Base-by-base conservation (phyloP, 306 rosid genomes). In the Cucurbita moschata region DNA sequence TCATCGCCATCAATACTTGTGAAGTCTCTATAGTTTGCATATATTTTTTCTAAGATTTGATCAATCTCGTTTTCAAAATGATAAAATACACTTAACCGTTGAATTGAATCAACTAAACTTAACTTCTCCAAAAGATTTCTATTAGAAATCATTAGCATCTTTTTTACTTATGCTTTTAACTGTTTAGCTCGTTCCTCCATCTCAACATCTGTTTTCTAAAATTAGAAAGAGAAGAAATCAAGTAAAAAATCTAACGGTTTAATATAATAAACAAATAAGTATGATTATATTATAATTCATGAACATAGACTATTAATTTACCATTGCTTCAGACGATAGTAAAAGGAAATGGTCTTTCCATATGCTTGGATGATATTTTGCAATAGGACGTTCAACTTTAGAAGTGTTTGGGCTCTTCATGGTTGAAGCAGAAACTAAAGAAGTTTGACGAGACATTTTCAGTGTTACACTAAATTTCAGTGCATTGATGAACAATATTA, bases 11-110 rank as follows among this genome's bases (percentile, higher is more conserved):
- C 58, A 26, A 26, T 26, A 26, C 26, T 26, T 26, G 26, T 26
- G 26, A 26, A 26, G 2, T 26, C 2, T 26, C 26, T 26, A 26
- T 26, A 26, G 26, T 26, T 26, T 26, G 26, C 26, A 11, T 74
- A 57, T 53, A 81, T 54, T 0, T 76, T 56, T 10, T 73, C 8
- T 19, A 82, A 26, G 8, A 75, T 5, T 58, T 13, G 18, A 1
- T 72, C 50, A 0, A 80, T 83, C 55, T 86, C 89, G 7, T 9
- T 3, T 30, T 84, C 85, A 47, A 86, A 86, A 75, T 86, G 87
- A 50, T 85, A 77, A 2, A 79, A 78, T 21, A 72, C 26, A 19
- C 77, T 82, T 1, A 50, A n/a, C 3, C 54, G 54, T 50, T 50
- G 54, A 18, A 50, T 50, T 0, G 69, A 56, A 52, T 84, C 83